Percentiles rank a stretch among this genome's conserved stretches.
Evolutionary conservation across 805 yeast genomes (phyloP).

Genomic region (Candida railenensis): DNA sequence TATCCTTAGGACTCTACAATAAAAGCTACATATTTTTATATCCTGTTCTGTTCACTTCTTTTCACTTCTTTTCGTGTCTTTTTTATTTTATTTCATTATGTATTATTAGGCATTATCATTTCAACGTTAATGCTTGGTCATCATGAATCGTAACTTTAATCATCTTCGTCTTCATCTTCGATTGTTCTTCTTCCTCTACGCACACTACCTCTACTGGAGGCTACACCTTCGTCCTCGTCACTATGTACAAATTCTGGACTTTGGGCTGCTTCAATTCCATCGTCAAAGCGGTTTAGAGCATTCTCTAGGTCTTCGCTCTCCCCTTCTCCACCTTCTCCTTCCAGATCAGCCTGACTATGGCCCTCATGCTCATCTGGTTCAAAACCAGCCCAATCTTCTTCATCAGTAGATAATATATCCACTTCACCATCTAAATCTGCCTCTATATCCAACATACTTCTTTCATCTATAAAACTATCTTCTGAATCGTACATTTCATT

Average conservation of each 20-base stretch:
- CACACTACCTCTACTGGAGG: conserved; percentile 5
- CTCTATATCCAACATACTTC: conserved; percentile 17
- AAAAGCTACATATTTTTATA: no score
- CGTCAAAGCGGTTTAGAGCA: conserved; percentile 12
- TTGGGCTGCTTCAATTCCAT: background rate
- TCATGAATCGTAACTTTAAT: no score
- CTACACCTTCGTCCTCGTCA: background rate
- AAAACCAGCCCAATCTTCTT: conserved; percentile 8
- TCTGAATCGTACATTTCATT: conserved; percentile 25
- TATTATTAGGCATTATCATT: no score
- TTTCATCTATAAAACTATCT: conserved; percentile 33
- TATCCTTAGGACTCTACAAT: no score
- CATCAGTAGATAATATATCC: conserved; percentile 11
- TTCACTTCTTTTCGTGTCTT: no score
- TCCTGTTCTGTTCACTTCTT: no score
- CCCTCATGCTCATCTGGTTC: conserved; percentile 1
- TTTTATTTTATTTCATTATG: no score
- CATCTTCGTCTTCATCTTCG: conserved; percentile 6
- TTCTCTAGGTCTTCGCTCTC: conserved; percentile 1
- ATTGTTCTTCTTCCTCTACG: conserved; percentile 5
- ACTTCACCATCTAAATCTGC: conserved; percentile 7
- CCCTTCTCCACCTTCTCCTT: background rate
- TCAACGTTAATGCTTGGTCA: no score
- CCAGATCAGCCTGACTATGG: conserved; percentile 10
- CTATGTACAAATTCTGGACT: background rate